Base-by-base conservation (phyloP, 208 protist genomes). In the Trypanosoma platydactyli region DNA sequence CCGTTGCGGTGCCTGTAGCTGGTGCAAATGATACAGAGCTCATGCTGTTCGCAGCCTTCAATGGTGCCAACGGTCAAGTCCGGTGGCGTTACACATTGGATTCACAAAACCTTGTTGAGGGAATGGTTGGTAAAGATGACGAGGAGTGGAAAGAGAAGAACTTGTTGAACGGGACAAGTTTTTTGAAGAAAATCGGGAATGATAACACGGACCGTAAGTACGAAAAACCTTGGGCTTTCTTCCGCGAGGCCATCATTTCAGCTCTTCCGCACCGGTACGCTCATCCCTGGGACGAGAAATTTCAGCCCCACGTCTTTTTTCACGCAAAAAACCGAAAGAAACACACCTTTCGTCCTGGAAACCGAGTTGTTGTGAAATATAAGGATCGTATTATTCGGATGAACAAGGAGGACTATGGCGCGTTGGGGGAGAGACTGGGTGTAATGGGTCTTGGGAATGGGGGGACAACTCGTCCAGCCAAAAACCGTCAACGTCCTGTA, bases 31-130 rank as follows among this genome's bases (percentile, higher is more conserved):
- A 48, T 29, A 79, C 67, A 24, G 59, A 76, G 16, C 44, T 85
- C 62, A 89, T 64, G 24, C 53, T 94, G 16, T 93, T 88, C 66
- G 78, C 80, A 11, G 86, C 87, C 9, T 90, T 92, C 53, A 84
- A 94, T 62, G 86, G 76, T 12, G 74, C 38, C 1, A 70, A 86
- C 50, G 92, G 92, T 3, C 40, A 80, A 61, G 12, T 81, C 29
- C 80, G 89, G 42, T 97, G 92, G 90, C 67, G 74, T 20, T 85
- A 88, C 64, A 76, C 85, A 35, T 89, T 88, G 5, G 84, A 95
- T 68, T 66, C 68, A 16, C 84, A 81, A 7, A 88, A 78, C 68
- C 78, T 79, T 45, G 79, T 83, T 71, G 76, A 91, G 38, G 81
- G 90, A 25, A 74, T 90, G 0, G 65, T 92, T 59, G 65, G 70